phyloP scores from a whole-genome alignment of 495 filamentous ascomycete species.

The Aspergillus campestris region DNA sequence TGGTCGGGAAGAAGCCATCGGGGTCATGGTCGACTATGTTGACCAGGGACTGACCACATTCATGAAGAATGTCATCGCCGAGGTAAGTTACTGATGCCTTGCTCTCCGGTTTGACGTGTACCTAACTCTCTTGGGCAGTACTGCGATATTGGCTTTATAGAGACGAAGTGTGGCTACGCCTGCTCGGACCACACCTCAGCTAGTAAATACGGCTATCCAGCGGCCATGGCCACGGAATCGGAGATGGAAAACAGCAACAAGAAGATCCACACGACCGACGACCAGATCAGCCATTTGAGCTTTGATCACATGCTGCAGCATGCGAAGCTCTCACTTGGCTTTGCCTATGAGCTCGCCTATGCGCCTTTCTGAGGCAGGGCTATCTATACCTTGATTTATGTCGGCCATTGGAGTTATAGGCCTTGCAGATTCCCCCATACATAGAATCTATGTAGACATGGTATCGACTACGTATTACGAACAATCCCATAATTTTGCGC shows the following conservation, averaged over 20 bases:
- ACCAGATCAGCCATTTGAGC: constrained; percentile 77
- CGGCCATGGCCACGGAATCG: constrained; percentile 92
- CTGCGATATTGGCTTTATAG: constrained; percentile 80
- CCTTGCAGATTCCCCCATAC: not conserved
- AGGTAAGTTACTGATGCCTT: constrained; percentile 36
- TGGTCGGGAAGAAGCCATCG: constrained; percentile 75
- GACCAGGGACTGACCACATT: constrained; percentile 75
- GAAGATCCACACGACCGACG: constrained; percentile 85
- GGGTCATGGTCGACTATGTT: constrained; percentile 91
- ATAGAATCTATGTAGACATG: too few relatives aligned
- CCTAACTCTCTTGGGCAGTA: constrained; percentile 43
- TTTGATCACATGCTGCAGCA: constrained; percentile 99
- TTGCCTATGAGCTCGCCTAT: constrained; percentile 77
- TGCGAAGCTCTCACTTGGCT: constrained; percentile 79
- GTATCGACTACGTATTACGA: too few relatives aligned
- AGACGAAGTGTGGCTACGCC: constrained; percentile 94
- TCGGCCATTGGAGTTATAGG: constrained; percentile 1
- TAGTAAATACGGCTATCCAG: constrained; percentile 89
- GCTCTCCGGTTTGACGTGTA: not conserved
- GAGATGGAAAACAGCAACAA: constrained; percentile 77
- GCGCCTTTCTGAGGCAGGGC: constrained; percentile 19
- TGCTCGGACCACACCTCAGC: constrained; percentile 97
- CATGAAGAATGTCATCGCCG: constrained; percentile 80
- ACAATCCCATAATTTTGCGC: too few relatives aligned
- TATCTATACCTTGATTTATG: constrained; percentile 8